These are phyloP conservation scores for Rhodocollybia butyracea DNA, from an alignment of 768 basidiomycete species.

Conservation along the genomic window DNA sequence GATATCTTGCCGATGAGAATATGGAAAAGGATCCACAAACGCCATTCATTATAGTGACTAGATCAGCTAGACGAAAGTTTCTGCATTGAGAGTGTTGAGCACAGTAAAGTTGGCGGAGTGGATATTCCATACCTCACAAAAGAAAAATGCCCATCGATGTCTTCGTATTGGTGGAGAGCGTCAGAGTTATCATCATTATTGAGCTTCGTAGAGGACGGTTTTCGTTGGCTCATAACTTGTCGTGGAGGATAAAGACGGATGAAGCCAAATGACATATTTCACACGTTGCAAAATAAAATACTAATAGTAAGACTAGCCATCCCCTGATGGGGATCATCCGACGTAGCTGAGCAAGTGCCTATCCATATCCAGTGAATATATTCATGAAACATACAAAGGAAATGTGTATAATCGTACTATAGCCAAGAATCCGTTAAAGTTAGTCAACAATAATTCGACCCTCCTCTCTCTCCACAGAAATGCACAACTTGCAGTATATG, in stretches of 20 bases:
- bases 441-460: not conserved
- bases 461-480: not conserved
- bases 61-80: constrained; percentile 96
- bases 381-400: not conserved
- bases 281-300: no score
- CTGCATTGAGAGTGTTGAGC: constrained; percentile 38
- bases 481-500: not conserved
- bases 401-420: not conserved
- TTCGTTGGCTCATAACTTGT: constrained; percentile 48
- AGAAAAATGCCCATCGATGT: constrained; percentile 94
- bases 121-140: constrained; percentile 74
- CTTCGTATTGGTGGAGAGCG: constrained; percentile 76
- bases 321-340: no score
- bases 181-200: constrained; percentile 28
- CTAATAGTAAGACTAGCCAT: no score
- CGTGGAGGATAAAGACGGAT: constrained; percentile 9
- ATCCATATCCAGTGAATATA: no score
- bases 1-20: constrained; percentile 89
- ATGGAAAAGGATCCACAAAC: constrained; percentile 96
- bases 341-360: no score
- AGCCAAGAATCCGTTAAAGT: not conserved
- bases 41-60: constrained; percentile 98
- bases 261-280: not conserved
- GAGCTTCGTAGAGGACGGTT: constrained; percentile 28
- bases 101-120: constrained; percentile 10